Evolutionary conservation across 2,329 filamentous ascomycete genomes (phyloP).

Genomic region (Huntiella savannae): DNA sequence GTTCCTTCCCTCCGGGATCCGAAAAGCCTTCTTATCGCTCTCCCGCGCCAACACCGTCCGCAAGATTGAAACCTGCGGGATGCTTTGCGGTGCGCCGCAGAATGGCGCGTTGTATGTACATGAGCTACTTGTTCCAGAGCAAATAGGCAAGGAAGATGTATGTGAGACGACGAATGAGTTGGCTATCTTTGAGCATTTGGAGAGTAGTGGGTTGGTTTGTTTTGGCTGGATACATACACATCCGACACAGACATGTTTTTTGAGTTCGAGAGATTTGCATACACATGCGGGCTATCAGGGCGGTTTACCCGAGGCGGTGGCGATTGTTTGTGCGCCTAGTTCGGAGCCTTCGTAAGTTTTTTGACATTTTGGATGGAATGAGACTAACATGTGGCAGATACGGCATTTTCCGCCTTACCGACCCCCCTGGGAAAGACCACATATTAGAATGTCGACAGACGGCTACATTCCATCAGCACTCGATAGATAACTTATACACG

Average conservation of each 20-base stretch:
- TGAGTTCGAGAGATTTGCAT: constrained; percentile 85
- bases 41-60: constrained; percentile 57
- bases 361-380: neutral
- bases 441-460: constrained; percentile 60
- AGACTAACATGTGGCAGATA: constrained; percentile 35
- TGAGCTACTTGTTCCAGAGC: constrained; percentile 74
- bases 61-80: constrained; percentile 87
- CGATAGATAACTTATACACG: constrained; percentile 54
- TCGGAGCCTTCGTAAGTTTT: constrained; percentile 51
- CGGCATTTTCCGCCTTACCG: constrained; percentile 82
- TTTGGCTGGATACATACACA: constrained; percentile 98
- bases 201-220: constrained; percentile 63
- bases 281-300: constrained; percentile 89
- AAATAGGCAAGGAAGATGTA: constrained; percentile 76
- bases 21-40: constrained; percentile 52
- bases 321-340: constrained; percentile 83
- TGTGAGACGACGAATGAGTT: constrained; percentile 85
- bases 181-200: constrained; percentile 74
- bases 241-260: constrained; percentile 90
- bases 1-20: constrained; percentile 63
- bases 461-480: constrained; percentile 67
- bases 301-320: constrained; percentile 91
- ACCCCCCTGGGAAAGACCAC: constrained; percentile 76
- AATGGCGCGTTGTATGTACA: constrained; percentile 89
- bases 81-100: constrained; percentile 75